Percentiles rank a stretch among this genome's conserved stretches.
These are phyloP conservation scores for Calonectria crousiana DNA, from an alignment of 2,329 filamentous ascomycete genomes.

Conservation along the genomic window DNA sequence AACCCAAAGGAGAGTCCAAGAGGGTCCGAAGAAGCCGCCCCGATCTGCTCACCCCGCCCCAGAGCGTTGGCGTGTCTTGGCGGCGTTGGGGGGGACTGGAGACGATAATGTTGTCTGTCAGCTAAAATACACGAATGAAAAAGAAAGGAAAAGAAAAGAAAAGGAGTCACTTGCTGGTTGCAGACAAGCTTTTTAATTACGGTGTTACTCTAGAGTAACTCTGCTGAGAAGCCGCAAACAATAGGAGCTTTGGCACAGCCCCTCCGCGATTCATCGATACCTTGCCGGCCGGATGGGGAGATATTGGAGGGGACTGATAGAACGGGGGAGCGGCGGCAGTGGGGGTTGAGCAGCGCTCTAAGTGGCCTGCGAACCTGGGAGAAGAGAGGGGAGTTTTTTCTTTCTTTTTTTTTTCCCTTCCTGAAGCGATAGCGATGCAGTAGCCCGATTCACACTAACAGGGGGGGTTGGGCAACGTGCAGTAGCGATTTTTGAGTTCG, in stretches of 20 bases:
- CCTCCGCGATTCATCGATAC: conserved; percentile 10
- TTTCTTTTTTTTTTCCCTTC: background rate
- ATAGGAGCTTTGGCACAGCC: conserved; percentile 11
- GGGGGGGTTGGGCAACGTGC: conserved; percentile 24
- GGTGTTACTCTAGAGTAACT: background rate
- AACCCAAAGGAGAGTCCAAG: background rate
- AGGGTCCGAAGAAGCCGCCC: background rate
- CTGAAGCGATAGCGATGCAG: conserved; percentile 33
- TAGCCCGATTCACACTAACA: conserved; percentile 39
- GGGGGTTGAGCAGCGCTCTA: background rate
- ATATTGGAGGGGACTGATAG: conserved; percentile 1
- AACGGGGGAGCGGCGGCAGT: background rate
- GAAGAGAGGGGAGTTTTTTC: background rate
- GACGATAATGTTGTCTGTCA: background rate
- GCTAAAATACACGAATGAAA: background rate
- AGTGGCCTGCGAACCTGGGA: conserved; percentile 7
- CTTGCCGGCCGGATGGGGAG: background rate
- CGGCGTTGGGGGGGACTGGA: background rate
- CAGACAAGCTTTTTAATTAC: conserved; percentile 7
- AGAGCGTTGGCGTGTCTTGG: background rate
- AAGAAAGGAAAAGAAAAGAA: background rate
- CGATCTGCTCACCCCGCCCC: conserved; percentile 5
- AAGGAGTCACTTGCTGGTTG: background rate
- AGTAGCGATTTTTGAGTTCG: conserved; percentile 22
- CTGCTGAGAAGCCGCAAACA: background rate